Conservation (phyloP, 176 grass and related monocot species). For the Phoenix roebelenii region DNA sequence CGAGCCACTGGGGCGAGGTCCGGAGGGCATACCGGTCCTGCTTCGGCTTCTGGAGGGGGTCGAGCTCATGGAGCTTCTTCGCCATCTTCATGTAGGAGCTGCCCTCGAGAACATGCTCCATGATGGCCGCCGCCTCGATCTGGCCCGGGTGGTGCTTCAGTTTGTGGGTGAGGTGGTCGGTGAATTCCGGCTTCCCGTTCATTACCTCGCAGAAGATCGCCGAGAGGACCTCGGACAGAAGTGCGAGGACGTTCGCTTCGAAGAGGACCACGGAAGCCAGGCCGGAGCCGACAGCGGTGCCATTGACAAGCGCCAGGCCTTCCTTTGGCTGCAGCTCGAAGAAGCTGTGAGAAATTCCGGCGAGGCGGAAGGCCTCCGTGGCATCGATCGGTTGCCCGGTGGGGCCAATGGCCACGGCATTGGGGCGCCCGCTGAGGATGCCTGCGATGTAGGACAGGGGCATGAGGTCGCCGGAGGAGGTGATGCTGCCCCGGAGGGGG, state of each 20-base stretch:
- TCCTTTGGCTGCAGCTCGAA: slow-evolving; percentile 82
- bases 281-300: slow-evolving; percentile 71
- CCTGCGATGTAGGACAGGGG: slow-evolving; percentile 79
- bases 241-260: slow-evolving; percentile 52
- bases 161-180: slow-evolving; percentile 82
- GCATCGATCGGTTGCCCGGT: slow-evolving; percentile 20
- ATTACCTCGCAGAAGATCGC: slow-evolving; percentile 86
- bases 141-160: slow-evolving; percentile 89
- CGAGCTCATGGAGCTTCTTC: slow-evolving; percentile 58
- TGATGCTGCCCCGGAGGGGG: slow-evolving; percentile 79
- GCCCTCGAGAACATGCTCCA: slow-evolving; percentile 77
- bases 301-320: slow-evolving; percentile 78
- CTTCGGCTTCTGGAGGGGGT: slow-evolving; percentile 81
- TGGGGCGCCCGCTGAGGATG: slow-evolving; percentile 61
- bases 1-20: slow-evolving; percentile 87
- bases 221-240: slow-evolving; percentile 57
- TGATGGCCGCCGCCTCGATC: slow-evolving; percentile 83
- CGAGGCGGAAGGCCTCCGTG: slow-evolving; percentile 39
- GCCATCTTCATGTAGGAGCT: slow-evolving; percentile 70
- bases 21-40: slow-evolving; percentile 89
- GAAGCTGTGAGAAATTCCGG: slow-evolving; percentile 43
- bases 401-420: slow-evolving; percentile 22
- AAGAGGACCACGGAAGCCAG: slow-evolving; percentile 67
- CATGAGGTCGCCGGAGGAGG: slow-evolving; percentile 66
- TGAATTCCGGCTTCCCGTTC: slow-evolving; percentile 85